Evolutionary conservation across 2,329 filamentous ascomycete genomes (phyloP).

Genomic region (Alternaria arbusti): DNA sequence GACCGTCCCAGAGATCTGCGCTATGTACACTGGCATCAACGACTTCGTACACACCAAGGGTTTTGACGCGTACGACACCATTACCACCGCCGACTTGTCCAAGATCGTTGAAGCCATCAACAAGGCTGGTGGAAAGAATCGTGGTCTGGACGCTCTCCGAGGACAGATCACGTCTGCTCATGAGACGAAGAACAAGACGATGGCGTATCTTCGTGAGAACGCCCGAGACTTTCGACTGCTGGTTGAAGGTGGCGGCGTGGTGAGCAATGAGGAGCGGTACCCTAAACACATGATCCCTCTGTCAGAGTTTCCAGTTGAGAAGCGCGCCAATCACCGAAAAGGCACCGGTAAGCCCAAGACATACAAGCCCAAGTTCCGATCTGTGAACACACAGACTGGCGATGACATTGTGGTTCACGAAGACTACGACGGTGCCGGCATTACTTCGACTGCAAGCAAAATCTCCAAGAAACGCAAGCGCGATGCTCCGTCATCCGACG

Average conservation of each 20-base stretch:
- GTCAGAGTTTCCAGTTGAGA: neutral
- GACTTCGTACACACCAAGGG: neutral
- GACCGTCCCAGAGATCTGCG: neutral
- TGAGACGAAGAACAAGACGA: neutral
- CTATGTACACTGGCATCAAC: conserved; percentile 7
- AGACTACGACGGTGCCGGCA: neutral
- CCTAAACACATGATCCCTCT: neutral
- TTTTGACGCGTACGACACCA: neutral
- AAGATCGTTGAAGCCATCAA: neutral
- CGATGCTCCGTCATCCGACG: neutral
- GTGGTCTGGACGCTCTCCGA: neutral
- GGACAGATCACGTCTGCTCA: conserved; percentile 3
- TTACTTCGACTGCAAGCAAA: neutral
- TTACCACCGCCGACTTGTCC: neutral
- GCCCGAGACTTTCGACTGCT: neutral
- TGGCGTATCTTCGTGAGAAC: conserved; percentile 7
- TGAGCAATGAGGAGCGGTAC: neutral
- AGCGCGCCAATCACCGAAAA: neutral
- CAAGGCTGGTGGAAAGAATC: neutral
- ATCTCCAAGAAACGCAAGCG: neutral
- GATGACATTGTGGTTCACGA: neutral
- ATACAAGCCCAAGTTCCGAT: neutral
- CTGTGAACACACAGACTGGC: neutral
- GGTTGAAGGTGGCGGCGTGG: neutral
- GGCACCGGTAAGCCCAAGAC: neutral